Conservation (phyloP, 2,329 filamentous ascomycete species). For the Cladophialophora psammophila region DNA sequence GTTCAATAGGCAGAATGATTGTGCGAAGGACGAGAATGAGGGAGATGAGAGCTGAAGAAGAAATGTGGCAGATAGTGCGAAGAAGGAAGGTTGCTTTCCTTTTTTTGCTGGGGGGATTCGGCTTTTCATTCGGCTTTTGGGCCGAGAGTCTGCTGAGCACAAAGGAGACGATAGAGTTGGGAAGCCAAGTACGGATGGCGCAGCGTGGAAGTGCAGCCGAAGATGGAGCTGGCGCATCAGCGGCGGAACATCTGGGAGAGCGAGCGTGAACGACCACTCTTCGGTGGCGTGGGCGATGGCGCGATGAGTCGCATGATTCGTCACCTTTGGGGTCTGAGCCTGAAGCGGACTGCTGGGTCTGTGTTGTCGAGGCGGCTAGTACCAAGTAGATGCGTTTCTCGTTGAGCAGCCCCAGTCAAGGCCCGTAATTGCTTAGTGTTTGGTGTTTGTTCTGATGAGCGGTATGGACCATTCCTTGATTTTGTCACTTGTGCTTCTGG, state of each 20-base stretch:
- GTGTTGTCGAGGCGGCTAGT: background rate
- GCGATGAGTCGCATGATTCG: background rate
- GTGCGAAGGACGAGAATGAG: background rate
- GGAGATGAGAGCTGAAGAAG: background rate
- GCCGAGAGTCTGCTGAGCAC: background rate
- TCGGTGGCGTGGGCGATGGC: background rate
- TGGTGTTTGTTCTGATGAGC: background rate
- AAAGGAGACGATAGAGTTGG: background rate
- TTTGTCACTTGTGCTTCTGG: background rate
- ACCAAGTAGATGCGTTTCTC: background rate
- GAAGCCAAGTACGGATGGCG: background rate
- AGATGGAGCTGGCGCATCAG: background rate
- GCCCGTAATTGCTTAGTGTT: background rate
- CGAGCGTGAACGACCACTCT: background rate
- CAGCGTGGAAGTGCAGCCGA: background rate
- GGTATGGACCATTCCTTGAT: background rate
- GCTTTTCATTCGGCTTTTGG: background rate
- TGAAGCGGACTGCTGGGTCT: background rate
- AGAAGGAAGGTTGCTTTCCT: background rate
- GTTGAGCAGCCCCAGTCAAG: background rate
- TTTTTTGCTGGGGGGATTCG: background rate
- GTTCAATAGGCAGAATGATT: constrained; percentile 1
- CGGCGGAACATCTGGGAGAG: too few species aligned
- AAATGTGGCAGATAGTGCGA: background rate
- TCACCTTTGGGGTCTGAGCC: background rate